A percentile compares a stretch with the other conserved stretches of the same genome.
Conservation (phyloP, 306 rosid genomes). For the Psophocarpus tetragonolobus region DNA sequence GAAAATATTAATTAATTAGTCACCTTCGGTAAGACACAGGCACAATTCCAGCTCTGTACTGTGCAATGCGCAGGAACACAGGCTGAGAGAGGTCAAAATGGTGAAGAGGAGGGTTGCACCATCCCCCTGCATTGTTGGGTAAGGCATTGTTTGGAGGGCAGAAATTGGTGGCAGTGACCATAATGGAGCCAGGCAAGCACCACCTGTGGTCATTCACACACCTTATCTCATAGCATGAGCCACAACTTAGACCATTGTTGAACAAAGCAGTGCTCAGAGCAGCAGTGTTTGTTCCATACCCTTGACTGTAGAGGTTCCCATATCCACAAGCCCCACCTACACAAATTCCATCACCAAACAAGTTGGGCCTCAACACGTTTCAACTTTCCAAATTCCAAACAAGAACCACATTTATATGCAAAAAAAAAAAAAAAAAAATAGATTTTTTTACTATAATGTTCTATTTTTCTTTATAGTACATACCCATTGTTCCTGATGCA, state of each 20-base stretch:
- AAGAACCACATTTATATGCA: background rate
- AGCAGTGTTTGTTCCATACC: constrained; percentile 98
- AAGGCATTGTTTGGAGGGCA: constrained; percentile 96
- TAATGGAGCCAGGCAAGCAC: constrained; percentile 90
- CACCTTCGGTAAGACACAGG: constrained; percentile 93
- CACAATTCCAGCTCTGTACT: constrained; percentile 88
- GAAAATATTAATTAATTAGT: background rate
- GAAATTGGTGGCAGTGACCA: constrained; percentile 97
- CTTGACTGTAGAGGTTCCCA: constrained; percentile 95
- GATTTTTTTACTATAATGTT: background rate
- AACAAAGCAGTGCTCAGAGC: constrained; percentile 94
- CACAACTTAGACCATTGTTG: constrained; percentile 94
- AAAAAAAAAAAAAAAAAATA: background rate
- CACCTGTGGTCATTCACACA: constrained; percentile 68
- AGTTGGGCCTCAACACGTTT: too few relatives aligned
- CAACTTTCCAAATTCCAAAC: background rate
- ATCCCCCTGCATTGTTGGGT: constrained; percentile 87
- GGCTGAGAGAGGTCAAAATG: constrained; percentile 99
- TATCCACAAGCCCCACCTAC: constrained; percentile 99
- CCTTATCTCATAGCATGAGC: constrained; percentile 83
- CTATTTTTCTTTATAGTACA: background rate
- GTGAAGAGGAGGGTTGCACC: constrained; percentile 98
- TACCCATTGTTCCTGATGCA: constrained; percentile 99
- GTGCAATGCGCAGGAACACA: constrained; percentile 87
- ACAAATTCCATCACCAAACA: background rate